Evolutionary conservation across 768 basidiomycete species (phyloP), one percentile per base, ranked within the genome.

Genomic region (Leccinum obscurum): DNA sequence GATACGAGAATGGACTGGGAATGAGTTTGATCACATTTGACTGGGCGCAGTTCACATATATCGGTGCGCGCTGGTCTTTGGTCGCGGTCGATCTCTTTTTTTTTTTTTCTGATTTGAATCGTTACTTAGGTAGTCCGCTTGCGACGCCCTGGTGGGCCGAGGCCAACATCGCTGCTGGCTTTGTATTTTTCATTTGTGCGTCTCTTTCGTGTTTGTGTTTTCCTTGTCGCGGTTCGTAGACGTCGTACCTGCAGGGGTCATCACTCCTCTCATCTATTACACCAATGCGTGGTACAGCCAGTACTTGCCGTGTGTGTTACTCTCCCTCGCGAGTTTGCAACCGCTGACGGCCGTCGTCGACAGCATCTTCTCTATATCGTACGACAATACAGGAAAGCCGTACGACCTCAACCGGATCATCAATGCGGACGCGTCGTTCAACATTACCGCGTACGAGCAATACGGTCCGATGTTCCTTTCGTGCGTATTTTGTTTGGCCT

Each of bases 141-240:
- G 85, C 88, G 6, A 85, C 88, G 7, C 91, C 91, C 2, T 93
- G 89, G 89, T 91, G 89, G 89, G 89, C 88, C 3, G 84, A 87
- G 69, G 89, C 86, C 11, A 91, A 92, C 71, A 77, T 90, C 56
- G 71, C 81, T 4, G 75, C 69, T 52, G 85, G 87, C 24, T 86
- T 91, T 65, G 74, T 86, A 4, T 79, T 87, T 73, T 83, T 92
- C 75, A 88, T 86, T 75, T 92, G 86, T 83, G 58, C 5, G 73
- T 69, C 3, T 30, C 44, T 15, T 39, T 10, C 10, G 13, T 62
- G 6, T 32, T 63, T 24, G 65, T 58, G 28, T 81, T 84, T 30
- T 30, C 8, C 64, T 67, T 83, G 8, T 75, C 83, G 72, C 79
- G 85, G 74, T 87, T 83, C 17, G 39, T 6, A 78, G 83, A 85